Base-by-base conservation (phyloP, 1,284 basidiomycete genomes). In the Irpex sp. region DNA sequence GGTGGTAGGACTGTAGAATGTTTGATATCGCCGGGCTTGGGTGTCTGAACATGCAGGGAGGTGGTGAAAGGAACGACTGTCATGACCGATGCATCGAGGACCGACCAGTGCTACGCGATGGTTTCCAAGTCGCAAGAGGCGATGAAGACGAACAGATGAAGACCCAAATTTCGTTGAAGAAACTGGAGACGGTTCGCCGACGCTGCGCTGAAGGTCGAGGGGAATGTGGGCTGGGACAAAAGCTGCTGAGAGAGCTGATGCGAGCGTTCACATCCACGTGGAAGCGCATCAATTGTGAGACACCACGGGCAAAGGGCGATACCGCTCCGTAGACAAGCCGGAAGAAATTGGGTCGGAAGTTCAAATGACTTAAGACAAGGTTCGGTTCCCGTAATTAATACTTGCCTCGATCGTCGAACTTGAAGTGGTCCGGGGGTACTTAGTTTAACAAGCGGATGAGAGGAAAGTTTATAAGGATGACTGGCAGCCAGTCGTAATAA, bases 51-150 rank as follows among this genome's bases (percentile, higher is more conserved):
- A 49, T 61, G 63, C 48, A 61, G 58, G 47, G 59, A 56, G 56
- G 28, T 33, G 28, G 63, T 18, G 58, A 57, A 61, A 48, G 62
- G 59, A 60, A 57, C 23, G 62, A 55, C 55, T 28, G 63, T 64
- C 63, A 64, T 64, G 60, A 53, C 63, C 58, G 60, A 49, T 53
- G 16, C 63, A 64, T 64, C 19, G 63, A 64, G 57, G 33, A 54
- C 23, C 52, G 52, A 54, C 52, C 52, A 28, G 52, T 54, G 52
- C 33, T 54, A 35, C 16, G 18, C 12, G 16, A 21, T 28, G 33
- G 33, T 54, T 54, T 54, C 28, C 33, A n/a, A 36, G 33, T 16
- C 8, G 4, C 52, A 33, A 18, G 21, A 51, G 49, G 18, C 23
- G 49, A 18, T 54, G 28, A 35, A 36, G n/a, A 21, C 21, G 33